These are phyloP conservation scores for Trichosanthes cucumerina DNA, from an alignment of 306 rosid genomes.

Conservation along the genomic window DNA sequence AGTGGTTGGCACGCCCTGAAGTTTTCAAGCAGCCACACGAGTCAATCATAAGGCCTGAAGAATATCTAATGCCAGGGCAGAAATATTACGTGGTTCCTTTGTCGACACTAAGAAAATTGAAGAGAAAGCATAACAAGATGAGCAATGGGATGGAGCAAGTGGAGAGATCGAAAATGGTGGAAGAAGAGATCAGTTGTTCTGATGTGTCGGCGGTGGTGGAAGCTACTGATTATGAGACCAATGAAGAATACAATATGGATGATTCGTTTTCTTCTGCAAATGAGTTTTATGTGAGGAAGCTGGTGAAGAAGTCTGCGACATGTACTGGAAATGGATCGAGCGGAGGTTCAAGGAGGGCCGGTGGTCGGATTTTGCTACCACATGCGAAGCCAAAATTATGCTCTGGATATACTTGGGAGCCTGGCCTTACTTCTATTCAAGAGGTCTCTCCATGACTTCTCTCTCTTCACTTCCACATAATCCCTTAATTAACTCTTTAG, in stretches of 20 bases:
- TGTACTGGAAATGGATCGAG: neutral
- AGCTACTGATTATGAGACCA: neutral
- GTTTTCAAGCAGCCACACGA: conserved; percentile 55
- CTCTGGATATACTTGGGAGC: conserved; percentile 44
- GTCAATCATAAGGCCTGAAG: conserved; percentile 39
- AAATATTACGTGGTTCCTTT: conserved; percentile 42
- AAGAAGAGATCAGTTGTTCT: conserved; percentile 7
- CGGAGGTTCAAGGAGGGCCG: conserved; percentile 12
- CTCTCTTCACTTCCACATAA: neutral
- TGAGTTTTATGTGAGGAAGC: conserved; percentile 20
- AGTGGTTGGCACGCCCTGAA: conserved; percentile 47
- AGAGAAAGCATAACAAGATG: conserved; percentile 23
- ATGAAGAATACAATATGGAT: conserved; percentile 27
- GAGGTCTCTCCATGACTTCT: conserved; percentile 52
- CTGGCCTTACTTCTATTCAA: conserved; percentile 46
- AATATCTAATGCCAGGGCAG: conserved; percentile 46
- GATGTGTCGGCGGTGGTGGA: conserved; percentile 16
- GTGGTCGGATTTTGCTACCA: conserved; percentile 46
- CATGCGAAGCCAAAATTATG: conserved; percentile 35
- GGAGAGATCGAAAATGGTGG: conserved; percentile 10
- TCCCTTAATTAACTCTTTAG: no score
- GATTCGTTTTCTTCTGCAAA: conserved; percentile 24
- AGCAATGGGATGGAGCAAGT: neutral
- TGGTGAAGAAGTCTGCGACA: neutral
- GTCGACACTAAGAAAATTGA: conserved; percentile 40